Conservation (phyloP, 129 eudicot genomes). For the Saposhnikovia divaricata region DNA sequence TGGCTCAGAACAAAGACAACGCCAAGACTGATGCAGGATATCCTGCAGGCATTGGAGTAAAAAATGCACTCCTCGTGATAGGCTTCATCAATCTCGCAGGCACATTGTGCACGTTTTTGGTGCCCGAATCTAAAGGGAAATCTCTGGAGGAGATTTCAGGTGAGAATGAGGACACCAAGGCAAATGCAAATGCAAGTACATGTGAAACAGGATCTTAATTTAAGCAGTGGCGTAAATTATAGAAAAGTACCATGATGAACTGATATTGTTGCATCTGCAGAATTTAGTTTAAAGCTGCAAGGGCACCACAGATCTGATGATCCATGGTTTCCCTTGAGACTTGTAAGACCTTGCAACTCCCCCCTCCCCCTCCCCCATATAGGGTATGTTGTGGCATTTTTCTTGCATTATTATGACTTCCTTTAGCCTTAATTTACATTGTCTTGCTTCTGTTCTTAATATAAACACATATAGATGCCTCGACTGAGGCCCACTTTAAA, state of each 20-base stretch:
- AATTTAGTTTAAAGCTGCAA: neutral
- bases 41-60: constrained; percentile 54
- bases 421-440: neutral
- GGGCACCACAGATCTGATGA: neutral
- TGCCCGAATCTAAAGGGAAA: constrained; percentile 52
- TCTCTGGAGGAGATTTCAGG: constrained; percentile 51
- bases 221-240: neutral
- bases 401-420: neutral
- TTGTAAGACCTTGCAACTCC: neutral
- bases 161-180: constrained; percentile 27
- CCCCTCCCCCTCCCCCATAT: neutral
- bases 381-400: neutral
- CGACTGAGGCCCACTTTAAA: too few relatives aligned
- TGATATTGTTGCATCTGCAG: neutral
- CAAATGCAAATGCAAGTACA: constrained; percentile 11
- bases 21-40: constrained; percentile 44
- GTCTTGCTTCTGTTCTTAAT: neutral
- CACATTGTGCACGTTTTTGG: constrained; percentile 36
- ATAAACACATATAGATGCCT: too few relatives aligned
- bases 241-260: neutral
- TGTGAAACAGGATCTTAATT: neutral
- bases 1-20: constrained; percentile 41
- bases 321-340: neutral
- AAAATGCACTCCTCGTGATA: constrained; percentile 38
- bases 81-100: constrained; percentile 38